phyloP scores from a whole-genome alignment of 1,284 basidiomycete genomes.

The Moniliophthora roreri region DNA sequence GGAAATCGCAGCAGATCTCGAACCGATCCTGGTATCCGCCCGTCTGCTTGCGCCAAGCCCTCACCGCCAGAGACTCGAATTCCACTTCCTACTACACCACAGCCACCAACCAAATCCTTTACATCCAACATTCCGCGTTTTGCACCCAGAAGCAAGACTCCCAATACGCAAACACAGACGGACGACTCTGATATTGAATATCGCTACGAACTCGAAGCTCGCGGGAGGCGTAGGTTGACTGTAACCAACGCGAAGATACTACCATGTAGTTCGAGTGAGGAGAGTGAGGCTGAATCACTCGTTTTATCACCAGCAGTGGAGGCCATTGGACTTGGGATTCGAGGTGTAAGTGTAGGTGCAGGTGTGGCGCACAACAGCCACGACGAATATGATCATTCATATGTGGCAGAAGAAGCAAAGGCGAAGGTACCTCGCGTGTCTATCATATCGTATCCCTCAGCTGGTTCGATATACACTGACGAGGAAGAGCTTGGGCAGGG shows the following conservation, averaged over 20 bases:
- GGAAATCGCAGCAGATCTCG: conserved; percentile 31
- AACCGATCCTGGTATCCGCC: conserved; percentile 36
- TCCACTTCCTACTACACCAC: conserved; percentile 12
- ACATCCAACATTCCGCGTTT: conserved; percentile 41
- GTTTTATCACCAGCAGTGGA: neutral
- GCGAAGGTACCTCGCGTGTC: conserved; percentile 4
- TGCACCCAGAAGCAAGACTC: conserved; percentile 21
- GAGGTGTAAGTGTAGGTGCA: conserved; percentile 5
- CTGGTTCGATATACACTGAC: conserved; percentile 18
- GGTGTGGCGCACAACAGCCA: conserved; percentile 9
- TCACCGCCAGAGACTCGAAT: conserved; percentile 18
- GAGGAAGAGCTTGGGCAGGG: conserved; percentile 13
- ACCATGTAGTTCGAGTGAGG: conserved; percentile 42
- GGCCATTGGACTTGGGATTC: neutral
- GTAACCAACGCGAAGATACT: conserved; percentile 53
- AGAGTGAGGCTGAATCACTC: conserved; percentile 29
- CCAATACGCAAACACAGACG: conserved; percentile 17
- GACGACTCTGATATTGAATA: conserved; percentile 46
- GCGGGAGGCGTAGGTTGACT: conserved; percentile 41
- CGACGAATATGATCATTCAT: neutral
- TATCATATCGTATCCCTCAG: conserved; percentile 11
- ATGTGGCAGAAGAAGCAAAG: no score
- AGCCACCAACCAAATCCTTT: conserved; percentile 8
- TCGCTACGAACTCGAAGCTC: conserved; percentile 34
- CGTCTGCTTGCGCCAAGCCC: conserved; percentile 19